phyloP scores from a whole-genome alignment of 106 monocot genomes.

The Allium fistulosum region DNA sequence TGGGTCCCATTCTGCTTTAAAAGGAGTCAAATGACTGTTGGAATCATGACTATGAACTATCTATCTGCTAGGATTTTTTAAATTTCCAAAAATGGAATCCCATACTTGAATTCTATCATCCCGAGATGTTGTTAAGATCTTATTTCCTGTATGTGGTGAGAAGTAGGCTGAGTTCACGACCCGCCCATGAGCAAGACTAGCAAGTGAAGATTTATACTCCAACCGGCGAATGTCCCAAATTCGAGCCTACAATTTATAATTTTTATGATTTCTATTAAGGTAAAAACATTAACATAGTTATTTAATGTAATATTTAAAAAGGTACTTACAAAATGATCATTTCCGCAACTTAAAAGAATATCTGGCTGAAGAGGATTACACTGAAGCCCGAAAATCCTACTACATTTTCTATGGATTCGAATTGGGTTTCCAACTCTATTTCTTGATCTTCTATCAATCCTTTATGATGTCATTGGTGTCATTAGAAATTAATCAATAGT shows the following conservation, averaged over 20 bases:
- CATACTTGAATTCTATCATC: conserved; percentile 93
- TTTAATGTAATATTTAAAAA: too few relatives aligned
- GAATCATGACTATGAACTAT: conserved; percentile 97
- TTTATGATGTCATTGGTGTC: neutral
- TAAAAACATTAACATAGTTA: too few relatives aligned
- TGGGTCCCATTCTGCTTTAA: conserved; percentile 96
- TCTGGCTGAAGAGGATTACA: conserved; percentile 85
- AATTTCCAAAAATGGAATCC: conserved; percentile 85
- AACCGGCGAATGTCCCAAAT: conserved; percentile 81
- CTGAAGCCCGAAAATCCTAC: conserved; percentile 79
- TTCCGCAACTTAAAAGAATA: conserved; percentile 86
- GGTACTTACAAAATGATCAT: conserved; percentile 89
- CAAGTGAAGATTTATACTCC: conserved; percentile 43
- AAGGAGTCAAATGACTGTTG: conserved; percentile 87
- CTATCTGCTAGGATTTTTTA: conserved; percentile 69
- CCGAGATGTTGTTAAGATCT: conserved; percentile 78
- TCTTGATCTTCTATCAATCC: conserved; percentile 63
- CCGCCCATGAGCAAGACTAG: conserved; percentile 64
- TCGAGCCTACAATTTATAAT: conserved; percentile 41
- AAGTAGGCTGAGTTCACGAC: conserved; percentile 94
- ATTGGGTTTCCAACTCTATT: conserved; percentile 32
- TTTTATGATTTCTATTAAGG: neutral
- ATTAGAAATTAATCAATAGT: neutral
- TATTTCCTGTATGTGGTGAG: conserved; percentile 66
- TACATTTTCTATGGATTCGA: conserved; percentile 79